Evolutionary conservation across 129 eudicot genomes (phyloP).

Genomic region (Arctium minus): DNA sequence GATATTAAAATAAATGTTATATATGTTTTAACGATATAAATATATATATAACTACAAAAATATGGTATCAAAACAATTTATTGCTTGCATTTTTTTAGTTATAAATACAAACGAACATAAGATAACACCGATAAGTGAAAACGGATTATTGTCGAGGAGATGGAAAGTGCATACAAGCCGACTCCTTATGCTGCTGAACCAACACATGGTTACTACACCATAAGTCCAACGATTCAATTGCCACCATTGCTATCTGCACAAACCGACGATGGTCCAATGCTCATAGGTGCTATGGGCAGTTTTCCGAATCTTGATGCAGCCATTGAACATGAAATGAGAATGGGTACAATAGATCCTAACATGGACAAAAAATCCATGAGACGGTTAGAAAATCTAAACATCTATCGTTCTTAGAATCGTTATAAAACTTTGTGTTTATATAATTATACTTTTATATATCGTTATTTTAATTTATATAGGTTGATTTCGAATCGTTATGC

Average conservation of each 20-base stretch:
- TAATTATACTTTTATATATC: too few relatives aligned
- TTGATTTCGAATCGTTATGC: constrained; percentile 28
- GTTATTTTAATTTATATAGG: not conserved
- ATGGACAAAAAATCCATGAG: constrained; percentile 19
- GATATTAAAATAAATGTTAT: too few relatives aligned
- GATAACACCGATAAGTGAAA: not conserved
- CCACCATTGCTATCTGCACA: not conserved
- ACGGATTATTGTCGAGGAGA: not conserved
- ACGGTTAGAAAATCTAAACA: constrained; percentile 3
- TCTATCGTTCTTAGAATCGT: not conserved
- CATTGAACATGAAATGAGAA: constrained; percentile 10
- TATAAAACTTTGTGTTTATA: not conserved
- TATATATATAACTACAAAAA: not conserved
- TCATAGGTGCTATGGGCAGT: not conserved
- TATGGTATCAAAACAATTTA: not conserved
- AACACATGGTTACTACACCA: not conserved
- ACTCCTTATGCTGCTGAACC: not conserved
- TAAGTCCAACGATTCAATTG: not conserved
- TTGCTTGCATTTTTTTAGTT: not conserved
- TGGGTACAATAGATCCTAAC: constrained; percentile 21
- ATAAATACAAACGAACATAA: not conserved
- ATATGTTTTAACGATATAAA: too few relatives aligned
- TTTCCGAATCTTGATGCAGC: constrained; percentile 11
- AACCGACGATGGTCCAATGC: not conserved
- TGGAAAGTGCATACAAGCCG: not conserved